Evolutionary conservation across 2,329 filamentous ascomycete species (phyloP), one percentile per base, ranked within the genome.

Genomic region (Alternaria ethzedia): DNA sequence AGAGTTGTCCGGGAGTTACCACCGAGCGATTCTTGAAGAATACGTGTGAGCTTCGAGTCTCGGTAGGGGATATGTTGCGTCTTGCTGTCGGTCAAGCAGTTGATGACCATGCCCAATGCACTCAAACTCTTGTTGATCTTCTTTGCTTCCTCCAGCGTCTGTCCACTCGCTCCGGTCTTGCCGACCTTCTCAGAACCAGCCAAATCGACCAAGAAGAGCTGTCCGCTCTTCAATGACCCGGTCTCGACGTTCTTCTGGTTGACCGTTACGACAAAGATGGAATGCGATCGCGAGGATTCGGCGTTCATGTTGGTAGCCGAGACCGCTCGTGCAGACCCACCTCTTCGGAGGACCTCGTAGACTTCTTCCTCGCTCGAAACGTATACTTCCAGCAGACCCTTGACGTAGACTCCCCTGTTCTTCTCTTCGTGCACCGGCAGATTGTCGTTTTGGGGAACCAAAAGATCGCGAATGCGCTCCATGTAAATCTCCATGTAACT

Each of bases 401-500:
- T 98, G 75, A 98, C 96, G 76, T 98, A 98, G 1, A 98, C 95
- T 58, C 96, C 96, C 64, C 93, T 88, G 78, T 91, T 96, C 86
- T 97, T 97, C 82, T 98, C 96, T 77, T 99, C 96, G 82, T 98
- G 96, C n/a, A 98, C 90, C 0, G 95, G 94, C 56, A 99, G 85
- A 78, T 98, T 98, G 83, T 97, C 95, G 81, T 98, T 97, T 64
- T 94, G 91, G 11, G 96, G 96, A 23, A 91, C 90, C 68, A 99
- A 84, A 75, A 99, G 83, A 88, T 99, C 96, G 75, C 95, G 89
- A 80, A 99, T 98, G 72, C 92, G 90, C 84, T 99, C 96, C 96
- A 98, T 99, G 85, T 99, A 99, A 69, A 99, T 98, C 82, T 99
- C 96, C 94, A 99, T 97, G 82, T 98, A 98, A 81, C 94, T 97